Evolutionary conservation across 2,329 filamentous ascomycete genomes (phyloP), one percentile per base, ranked within the genome.

Genomic region (Leptosphaerulina australis): DNA sequence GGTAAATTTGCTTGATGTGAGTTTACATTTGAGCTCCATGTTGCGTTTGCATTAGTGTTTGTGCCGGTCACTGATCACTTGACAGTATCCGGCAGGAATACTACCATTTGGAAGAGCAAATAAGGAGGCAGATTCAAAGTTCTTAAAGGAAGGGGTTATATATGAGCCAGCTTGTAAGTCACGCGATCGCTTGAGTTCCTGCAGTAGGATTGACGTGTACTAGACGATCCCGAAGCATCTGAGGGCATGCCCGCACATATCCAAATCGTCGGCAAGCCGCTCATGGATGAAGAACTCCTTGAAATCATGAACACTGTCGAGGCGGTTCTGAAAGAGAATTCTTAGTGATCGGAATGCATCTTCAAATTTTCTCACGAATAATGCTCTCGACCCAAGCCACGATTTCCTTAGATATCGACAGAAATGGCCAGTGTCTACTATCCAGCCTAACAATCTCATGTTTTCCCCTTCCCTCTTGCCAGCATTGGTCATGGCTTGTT

Each of bases 1-100:
- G 22, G 75, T 75, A 63, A 85, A 84, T 50, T 17, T 83, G 7
- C 56, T 83, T 4, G 79, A 83, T 63, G n/a, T n/a, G n/a, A n/a
- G n/a, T n/a, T n/a, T n/a, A n/a, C n/a, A n/a, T n/a, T n/a, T n/a
- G n/a, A n/a, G n/a, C n/a, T n/a, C n/a, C n/a, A n/a, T n/a, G n/a
- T n/a, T n/a, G n/a, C n/a, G n/a, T n/a, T n/a, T n/a, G n/a, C n/a
- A n/a, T n/a, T n/a, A n/a, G n/a, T n/a, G n/a, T n/a, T n/a, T n/a
- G n/a, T n/a, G n/a, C n/a, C n/a, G n/a, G n/a, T n/a, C n/a, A n/a
- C n/a, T n/a, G n/a, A n/a, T n/a, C n/a, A n/a, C n/a, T n/a, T n/a
- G n/a, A n/a, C n/a, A n/a, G n/a, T 82, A 79, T 58, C 81, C 81
- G 3, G 75, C 78, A 3, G 80, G 76, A 6, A 74, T 81, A 2